Base-by-base conservation (phyloP, 805 yeast genomes). In the Wickerhamiella bombiphila region DNA sequence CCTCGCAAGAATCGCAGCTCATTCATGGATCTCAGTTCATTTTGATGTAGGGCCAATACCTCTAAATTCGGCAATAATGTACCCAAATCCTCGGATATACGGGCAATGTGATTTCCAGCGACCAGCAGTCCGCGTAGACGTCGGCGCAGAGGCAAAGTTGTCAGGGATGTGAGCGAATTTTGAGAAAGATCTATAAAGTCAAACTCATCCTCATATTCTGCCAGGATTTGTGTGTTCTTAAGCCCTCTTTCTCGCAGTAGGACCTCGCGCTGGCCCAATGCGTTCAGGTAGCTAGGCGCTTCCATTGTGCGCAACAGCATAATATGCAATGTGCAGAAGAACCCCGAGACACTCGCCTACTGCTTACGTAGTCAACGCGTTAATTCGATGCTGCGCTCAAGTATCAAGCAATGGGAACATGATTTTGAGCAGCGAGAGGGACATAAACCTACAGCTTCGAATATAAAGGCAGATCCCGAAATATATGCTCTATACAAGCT, bases 131-230 rank as follows among this genome's bases (percentile, higher is more conserved):
- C 69, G 32, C 64, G 65, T 36, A 70, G 50, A 29, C 64, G 66
- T n/a, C n/a, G n/a, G n/a, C n/a, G n/a, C n/a, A n/a, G n/a, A 22
- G 38, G 35, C 29, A 68, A 51, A 16, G 41, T 50, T 0, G 76
- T 81, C 4, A 88, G 46, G 2, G 63, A 64, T 1, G 65, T 56
- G n/a, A 88, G 58, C 24, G 72, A 76, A 56, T 88, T 88, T 50
- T 78, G 76, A 1, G 88, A 72, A 22, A 88, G 52, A 54, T 88
- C 96, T 2, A 88, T 57, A 13, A 66, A 71, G 42, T 66, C 76
- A 53, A 58, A 62, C 29, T 50, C 60, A 53, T 66, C 71, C 32
- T 46, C 37, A 13, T 14, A 1, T 17, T 21, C 29, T 18, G 13
- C 21, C 28, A n/a, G 28, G n/a, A 15, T 25, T 34, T 22, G 32